Percentiles rank a stretch among this genome's conserved stretches.
Conservation (phyloP, 768 basidiomycete species). For the Suillus spraguei region DNA sequence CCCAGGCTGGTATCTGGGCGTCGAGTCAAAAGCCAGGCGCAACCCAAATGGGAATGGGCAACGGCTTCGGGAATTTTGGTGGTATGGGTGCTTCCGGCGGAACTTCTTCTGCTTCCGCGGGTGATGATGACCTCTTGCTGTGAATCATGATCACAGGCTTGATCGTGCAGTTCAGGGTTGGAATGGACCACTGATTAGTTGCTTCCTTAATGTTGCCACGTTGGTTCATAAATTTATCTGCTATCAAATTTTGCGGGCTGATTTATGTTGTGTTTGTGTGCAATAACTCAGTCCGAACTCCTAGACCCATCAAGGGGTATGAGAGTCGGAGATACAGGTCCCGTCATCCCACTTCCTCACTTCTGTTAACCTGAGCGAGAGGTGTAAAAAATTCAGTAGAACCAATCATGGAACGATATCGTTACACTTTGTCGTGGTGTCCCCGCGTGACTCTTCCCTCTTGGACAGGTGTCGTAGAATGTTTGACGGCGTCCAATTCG, state of each 20-base stretch:
- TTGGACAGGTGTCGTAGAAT: too few relatives aligned
- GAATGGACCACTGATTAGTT: background rate
- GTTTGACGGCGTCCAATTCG: too few relatives aligned
- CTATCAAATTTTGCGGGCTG: constrained; percentile 1
- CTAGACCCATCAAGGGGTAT: background rate
- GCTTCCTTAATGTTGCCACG: background rate
- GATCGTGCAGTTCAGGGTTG: background rate
- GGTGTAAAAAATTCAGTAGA: background rate
- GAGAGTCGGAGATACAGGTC: background rate
- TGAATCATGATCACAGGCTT: constrained; percentile 22
- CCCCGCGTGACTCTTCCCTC: too few relatives aligned
- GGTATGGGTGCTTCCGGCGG: constrained; percentile 19
- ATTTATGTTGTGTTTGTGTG: background rate
- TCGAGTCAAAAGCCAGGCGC: constrained; percentile 29
- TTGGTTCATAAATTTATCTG: constrained; percentile 4
- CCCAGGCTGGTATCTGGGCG: constrained; percentile 79
- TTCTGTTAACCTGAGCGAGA: background rate
- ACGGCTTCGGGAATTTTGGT: constrained; percentile 39
- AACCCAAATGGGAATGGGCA: constrained; percentile 18
- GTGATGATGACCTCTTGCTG: constrained; percentile 45
- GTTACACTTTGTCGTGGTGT: background rate
- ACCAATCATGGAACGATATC: background rate
- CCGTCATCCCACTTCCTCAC: background rate
- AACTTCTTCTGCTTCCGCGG: constrained; percentile 17
- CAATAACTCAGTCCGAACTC: background rate